phyloP scores from a whole-genome alignment of 1,284 basidiomycete genomes.

The Ganoderma sinense region DNA sequence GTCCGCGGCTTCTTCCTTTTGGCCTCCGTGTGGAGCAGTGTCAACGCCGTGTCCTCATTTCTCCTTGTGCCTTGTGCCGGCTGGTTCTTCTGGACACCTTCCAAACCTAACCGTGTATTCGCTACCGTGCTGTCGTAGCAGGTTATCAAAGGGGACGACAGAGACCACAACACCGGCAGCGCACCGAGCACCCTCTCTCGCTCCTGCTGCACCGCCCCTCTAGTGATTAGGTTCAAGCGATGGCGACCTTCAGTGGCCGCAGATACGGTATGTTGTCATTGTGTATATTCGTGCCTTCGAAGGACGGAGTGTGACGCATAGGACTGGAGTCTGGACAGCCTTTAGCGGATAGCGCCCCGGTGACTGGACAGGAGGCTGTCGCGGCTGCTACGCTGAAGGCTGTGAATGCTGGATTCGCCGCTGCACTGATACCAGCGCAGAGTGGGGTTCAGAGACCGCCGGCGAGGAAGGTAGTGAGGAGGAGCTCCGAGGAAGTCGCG shows the following conservation, averaged over 20 bases:
- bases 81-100: too few relatives aligned
- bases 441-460: constrained; percentile 35
- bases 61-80: too few relatives aligned
- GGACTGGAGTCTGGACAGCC: too few relatives aligned
- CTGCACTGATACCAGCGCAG: constrained; percentile 3
- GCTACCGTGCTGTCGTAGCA: too few relatives aligned
- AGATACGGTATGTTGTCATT: constrained; percentile 21
- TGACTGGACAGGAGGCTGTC: constrained; percentile 39
- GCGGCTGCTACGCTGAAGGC: constrained; percentile 37
- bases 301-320: neutral
- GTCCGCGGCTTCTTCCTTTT: too few relatives aligned
- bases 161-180: constrained; percentile 52
- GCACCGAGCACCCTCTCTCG: constrained; percentile 55
- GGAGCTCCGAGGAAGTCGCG: constrained; percentile 24
- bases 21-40: too few relatives aligned
- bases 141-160: neutral
- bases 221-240: constrained; percentile 29
- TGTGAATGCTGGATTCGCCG: constrained; percentile 14
- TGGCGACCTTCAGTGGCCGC: constrained; percentile 7
- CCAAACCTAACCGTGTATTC: too few relatives aligned
- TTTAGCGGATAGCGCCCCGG: neutral
- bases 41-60: too few relatives aligned
- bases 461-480: constrained; percentile 30
- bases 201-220: constrained; percentile 42
- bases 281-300: neutral